Evolutionary conservation across 2,329 filamentous ascomycete genomes (phyloP).

Genomic region (Ilyonectria sp.): DNA sequence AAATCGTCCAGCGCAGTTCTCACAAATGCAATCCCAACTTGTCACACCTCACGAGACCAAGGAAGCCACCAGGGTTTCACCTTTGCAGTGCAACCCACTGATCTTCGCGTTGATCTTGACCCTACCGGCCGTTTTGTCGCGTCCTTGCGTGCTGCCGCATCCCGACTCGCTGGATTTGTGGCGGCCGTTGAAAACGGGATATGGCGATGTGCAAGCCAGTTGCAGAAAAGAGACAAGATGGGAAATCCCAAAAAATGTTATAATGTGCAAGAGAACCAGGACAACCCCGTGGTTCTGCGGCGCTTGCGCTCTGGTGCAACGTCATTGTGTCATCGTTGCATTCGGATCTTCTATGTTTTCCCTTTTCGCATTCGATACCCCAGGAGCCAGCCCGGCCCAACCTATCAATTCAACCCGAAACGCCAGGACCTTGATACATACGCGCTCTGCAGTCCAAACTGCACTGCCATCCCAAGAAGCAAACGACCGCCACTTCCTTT

Average conservation of each 20-base stretch:
- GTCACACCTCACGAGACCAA: neutral
- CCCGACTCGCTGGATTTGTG: neutral
- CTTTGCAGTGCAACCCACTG: neutral
- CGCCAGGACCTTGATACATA: constrained; percentile 26
- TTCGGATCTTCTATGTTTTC: neutral
- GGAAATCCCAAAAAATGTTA: neutral
- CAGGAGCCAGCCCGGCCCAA: constrained; percentile 8
- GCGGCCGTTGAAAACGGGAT: constrained; percentile 5
- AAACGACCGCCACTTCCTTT: constrained; percentile 3
- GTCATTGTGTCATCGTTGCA: neutral
- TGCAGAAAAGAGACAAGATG: neutral
- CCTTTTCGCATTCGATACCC: neutral
- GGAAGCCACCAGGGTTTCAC: neutral
- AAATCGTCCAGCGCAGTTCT: neutral
- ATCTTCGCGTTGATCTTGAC: constrained; percentile 14
- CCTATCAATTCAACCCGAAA: constrained; percentile 15
- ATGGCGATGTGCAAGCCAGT: neutral
- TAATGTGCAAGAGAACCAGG: neutral
- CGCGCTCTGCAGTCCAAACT: constrained; percentile 3
- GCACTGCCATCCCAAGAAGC: constrained; percentile 3
- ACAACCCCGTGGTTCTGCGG: neutral
- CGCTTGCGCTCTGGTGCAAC: neutral
- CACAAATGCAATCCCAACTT: neutral
- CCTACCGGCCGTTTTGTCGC: neutral
- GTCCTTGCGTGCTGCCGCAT: neutral